Base-by-base conservation (phyloP, 2,329 filamentous ascomycete genomes). In the Acrocalymma vagum region DNA sequence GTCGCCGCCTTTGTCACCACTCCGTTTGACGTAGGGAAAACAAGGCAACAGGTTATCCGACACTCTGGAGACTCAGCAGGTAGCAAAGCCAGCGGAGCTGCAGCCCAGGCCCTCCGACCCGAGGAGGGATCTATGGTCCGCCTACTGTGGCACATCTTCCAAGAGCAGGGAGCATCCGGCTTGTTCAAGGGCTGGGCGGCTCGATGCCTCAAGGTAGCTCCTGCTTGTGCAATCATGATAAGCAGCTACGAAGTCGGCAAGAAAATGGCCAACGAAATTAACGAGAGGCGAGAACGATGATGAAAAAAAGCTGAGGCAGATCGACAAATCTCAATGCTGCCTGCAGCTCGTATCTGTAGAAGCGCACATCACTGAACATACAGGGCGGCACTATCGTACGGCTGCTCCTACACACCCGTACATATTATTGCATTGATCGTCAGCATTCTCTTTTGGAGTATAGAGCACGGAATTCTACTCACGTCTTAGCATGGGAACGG, bases 171-270 rank as follows among this genome's bases (percentile, higher is more conserved):
- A 2, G 67, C 84, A 11, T 67, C 81, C 1, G 94, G 94, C 0
- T 74, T 99, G 5, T 97, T 95, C 82, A 88, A 80, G 58, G 94
- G 94, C 28, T 96, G 92, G 90, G 86, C 90, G 16, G 91, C 94
- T 0, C 80, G 94, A 25, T 95, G 90, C 54, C 76, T 97, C 46
- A 97, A 97, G 69, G 92, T 99, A 5, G 93, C 94, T 1, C 94
- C 94, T 1, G 90, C 93, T 0, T 99, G 94, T 71, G 94, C 94
- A 18, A 97, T 99, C 66, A 99, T 99, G 94, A 97, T 99, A 65
- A 95, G 90, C 66, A 96, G 87, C 65, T 99, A 97, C 69, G 94
- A 99, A 71, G 82, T 97, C 24, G 92, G 94, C 34, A 99, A 99
- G 78, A 86, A 88, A 69, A 85, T 88, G 66, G 95, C 95, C 22